Percentiles rank a stretch among this genome's conserved stretches.
Evolutionary conservation across 2,329 filamentous ascomycete genomes (phyloP).

Genomic region (Fusarium algeriense): DNA sequence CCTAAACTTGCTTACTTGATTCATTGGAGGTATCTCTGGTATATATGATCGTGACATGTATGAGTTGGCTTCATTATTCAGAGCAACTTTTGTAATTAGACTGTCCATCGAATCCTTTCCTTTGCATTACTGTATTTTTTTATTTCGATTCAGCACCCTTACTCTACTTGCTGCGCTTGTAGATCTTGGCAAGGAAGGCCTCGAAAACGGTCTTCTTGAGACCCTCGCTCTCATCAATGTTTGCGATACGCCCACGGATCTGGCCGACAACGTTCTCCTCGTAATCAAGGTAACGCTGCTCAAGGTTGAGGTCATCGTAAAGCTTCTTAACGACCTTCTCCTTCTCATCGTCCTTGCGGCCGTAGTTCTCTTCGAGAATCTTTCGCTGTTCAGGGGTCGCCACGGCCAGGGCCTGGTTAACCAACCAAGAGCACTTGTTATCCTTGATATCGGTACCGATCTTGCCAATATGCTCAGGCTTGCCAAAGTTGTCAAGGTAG

Average conservation of each 20-base stretch:
- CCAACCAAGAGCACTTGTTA: constrained; percentile 99
- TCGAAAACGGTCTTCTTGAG: constrained; percentile 93
- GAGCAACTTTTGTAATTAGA: constrained; percentile 19
- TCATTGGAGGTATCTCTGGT: constrained; percentile 34
- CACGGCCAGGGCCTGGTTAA: constrained; percentile 91
- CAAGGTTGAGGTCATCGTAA: constrained; percentile 86
- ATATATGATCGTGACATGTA: constrained; percentile 25
- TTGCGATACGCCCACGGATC: constrained; percentile 78
- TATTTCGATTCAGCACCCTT: not conserved
- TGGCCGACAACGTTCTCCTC: constrained; percentile 89
- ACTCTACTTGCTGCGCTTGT: constrained; percentile 92
- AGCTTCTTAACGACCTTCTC: constrained; percentile 91
- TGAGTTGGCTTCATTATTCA: constrained; percentile 7
- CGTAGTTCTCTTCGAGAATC: constrained; percentile 92
- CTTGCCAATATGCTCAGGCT: constrained; percentile 94
- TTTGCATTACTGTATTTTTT: constrained; percentile 12
- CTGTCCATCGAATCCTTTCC: not conserved
- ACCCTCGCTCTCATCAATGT: constrained; percentile 87
- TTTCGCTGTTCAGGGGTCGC: constrained; percentile 87
- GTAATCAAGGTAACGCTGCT: constrained; percentile 86
- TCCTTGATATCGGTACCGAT: constrained; percentile 99
- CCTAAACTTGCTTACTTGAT: constrained; percentile 9
- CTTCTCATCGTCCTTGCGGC: constrained; percentile 85
- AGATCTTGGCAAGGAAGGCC: constrained; percentile 93
- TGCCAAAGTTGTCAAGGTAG: constrained; percentile 97